These are phyloP conservation scores for Amesomyces nigricolor DNA, from an alignment of 2,329 filamentous ascomycete species.

Conservation along the genomic window DNA sequence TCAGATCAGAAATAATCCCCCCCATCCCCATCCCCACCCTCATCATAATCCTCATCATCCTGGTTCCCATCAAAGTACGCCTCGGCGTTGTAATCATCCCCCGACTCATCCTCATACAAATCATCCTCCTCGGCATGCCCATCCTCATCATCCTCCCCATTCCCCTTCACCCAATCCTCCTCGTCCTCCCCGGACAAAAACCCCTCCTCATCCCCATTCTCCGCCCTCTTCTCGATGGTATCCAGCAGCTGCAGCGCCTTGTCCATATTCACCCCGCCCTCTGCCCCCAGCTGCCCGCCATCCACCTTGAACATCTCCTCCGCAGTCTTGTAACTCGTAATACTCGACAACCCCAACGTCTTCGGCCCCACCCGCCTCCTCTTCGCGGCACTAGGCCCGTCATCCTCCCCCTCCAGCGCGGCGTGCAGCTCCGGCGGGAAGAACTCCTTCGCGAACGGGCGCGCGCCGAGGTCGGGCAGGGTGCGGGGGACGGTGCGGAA, in stretches of 20 bases:
- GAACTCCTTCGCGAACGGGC: slow-evolving; percentile 45
- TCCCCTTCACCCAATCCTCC: slow-evolving; percentile 40
- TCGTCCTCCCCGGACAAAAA: slow-evolving; percentile 46
- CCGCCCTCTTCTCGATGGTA: slow-evolving; percentile 36
- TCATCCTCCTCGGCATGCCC: slow-evolving; percentile 45
- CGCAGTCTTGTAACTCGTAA: slow-evolving; percentile 45
- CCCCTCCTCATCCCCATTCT: slow-evolving; percentile 32
- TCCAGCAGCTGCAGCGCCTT: slow-evolving; percentile 42
- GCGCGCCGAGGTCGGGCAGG: slow-evolving; percentile 48
- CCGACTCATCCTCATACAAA: slow-evolving; percentile 52
- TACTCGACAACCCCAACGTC: slow-evolving; percentile 42
- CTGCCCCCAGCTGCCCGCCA: slow-evolving; percentile 27
- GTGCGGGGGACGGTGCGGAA: slow-evolving; percentile 48
- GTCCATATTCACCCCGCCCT: slow-evolving; percentile 29
- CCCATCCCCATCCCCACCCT: slow-evolving; percentile 43
- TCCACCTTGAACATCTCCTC: slow-evolving; percentile 45
- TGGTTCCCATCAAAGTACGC: slow-evolving; percentile 55
- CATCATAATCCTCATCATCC: slow-evolving; percentile 48
- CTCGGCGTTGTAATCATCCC: slow-evolving; percentile 57
- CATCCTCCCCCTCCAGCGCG: slow-evolving; percentile 46
- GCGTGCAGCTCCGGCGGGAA: slow-evolving; percentile 53
- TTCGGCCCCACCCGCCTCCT: slow-evolving; percentile 34
- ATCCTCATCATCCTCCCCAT: slow-evolving; percentile 42
- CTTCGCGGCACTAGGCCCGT: slow-evolving; percentile 28
- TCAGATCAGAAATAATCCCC: slow-evolving; percentile 29